Evolutionary conservation across 345 rosid genomes (phyloP), one percentile per base, ranked within the genome.

Genomic region (Capsella bursapastoris): DNA sequence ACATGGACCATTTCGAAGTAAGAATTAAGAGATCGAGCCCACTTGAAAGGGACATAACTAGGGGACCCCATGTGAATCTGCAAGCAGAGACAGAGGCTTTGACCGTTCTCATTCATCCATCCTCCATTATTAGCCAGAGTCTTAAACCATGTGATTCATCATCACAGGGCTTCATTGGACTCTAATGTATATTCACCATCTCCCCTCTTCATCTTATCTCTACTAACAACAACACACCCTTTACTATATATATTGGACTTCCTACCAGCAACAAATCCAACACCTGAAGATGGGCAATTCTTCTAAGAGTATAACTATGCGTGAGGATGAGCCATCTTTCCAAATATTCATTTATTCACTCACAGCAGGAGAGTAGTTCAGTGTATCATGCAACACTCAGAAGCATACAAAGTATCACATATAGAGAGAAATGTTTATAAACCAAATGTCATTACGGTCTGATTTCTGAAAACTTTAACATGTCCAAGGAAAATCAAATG

Each of bases 21-120:
- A 13, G 49, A 50, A 34, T 50, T 57, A 71, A 77, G 75, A 58
- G 57, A 34, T 22, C 12, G 76, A 70, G 66, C 71, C 75, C 71
- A 76, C 75, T 62, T 70, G 80, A 70, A 64, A 76, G 66, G 14
- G 71, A 70, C 75, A 55, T 38, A 55, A 38, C 80, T 5, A 77
- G 10, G 77, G 76, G 81, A 71, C 76, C 81, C 77, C 81, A 77
- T 71, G 69, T 71, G 81, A 78, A 66, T 71, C 73, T 78, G 77
- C 68, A 72, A 71, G 63, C 64, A 78, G 15, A 71, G 68, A 66
- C 77, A 77, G 72, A 65, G 5, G 68, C 64, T 71, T 78, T 72
- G 77, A 72, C 77, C 73, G 18, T 27, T 58, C 81, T 59, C 59
- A 71, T 57, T 66, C 76, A 3, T 43, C 72, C 76, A 4, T 51